Evolutionary conservation across 2,329 filamentous ascomycete species (phyloP).

Genomic region (Hypoxylon sp.): DNA sequence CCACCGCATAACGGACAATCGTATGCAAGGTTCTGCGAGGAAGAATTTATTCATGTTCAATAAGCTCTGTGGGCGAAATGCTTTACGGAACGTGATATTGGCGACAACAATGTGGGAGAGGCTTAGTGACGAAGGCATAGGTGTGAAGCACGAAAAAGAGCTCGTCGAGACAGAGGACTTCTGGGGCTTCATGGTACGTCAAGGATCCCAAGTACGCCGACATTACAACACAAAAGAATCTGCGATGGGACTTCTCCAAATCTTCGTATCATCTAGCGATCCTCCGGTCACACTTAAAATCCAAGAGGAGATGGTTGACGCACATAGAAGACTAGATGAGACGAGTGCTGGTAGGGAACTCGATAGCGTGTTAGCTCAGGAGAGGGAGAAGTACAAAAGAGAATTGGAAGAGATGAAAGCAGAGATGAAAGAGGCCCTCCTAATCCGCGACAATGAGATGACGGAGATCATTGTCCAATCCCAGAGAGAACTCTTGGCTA

Average conservation of each 20-base stretch:
- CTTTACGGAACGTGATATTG: slow-evolving; percentile 59
- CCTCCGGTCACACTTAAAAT: slow-evolving; percentile 63
- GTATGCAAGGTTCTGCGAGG: slow-evolving; percentile 58
- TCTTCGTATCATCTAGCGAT: slow-evolving; percentile 9
- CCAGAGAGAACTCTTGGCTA: slow-evolving; percentile 3
- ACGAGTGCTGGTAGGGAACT: slow-evolving; percentile 66
- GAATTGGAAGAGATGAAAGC: slow-evolving; percentile 65
- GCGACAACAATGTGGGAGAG: slow-evolving; percentile 62
- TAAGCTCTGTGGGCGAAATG: slow-evolving; percentile 60
- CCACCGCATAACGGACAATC: slow-evolving; percentile 61
- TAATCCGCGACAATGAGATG: slow-evolving; percentile 5
- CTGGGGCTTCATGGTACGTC: slow-evolving; percentile 55
- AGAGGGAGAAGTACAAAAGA: slow-evolving; percentile 71
- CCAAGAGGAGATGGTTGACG: slow-evolving; percentile 75
- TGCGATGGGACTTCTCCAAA: slow-evolving; percentile 73
- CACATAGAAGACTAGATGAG: slow-evolving; percentile 67
- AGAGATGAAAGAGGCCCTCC: slow-evolving; percentile 13
- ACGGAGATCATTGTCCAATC: neutral
- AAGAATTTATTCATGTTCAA: slow-evolving; percentile 62
- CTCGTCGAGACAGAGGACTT: slow-evolving; percentile 55
- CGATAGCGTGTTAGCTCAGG: slow-evolving; percentile 69
- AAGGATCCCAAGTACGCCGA: slow-evolving; percentile 52
- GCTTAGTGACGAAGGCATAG: slow-evolving; percentile 48
- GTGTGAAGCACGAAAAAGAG: slow-evolving; percentile 50
- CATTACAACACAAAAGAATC: slow-evolving; percentile 42